Percentiles rank a stretch among this genome's conserved stretches.
These are phyloP conservation scores for Neostapfia colusana DNA, from an alignment of 176 grass and related monocot species.

Conservation along the genomic window DNA sequence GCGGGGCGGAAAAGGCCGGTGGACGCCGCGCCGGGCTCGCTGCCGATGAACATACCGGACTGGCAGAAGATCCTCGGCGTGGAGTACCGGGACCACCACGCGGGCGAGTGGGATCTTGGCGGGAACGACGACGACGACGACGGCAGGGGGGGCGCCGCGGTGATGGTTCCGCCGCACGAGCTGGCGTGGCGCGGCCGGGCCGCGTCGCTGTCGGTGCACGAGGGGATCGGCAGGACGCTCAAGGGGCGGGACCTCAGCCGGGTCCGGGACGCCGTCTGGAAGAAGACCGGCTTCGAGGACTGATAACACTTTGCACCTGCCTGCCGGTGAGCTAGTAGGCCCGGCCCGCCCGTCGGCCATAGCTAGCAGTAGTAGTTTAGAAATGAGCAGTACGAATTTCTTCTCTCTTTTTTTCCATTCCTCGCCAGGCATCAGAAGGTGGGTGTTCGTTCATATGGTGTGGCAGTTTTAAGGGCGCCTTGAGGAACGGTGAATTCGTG, in stretches of 20 bases:
- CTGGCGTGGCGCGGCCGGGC: slow-evolving; percentile 62
- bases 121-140: slow-evolving; percentile 32
- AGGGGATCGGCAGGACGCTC: slow-evolving; percentile 85
- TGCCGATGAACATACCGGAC: slow-evolving; percentile 85
- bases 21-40: slow-evolving; percentile 40
- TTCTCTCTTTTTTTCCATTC: background rate
- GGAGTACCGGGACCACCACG: slow-evolving; percentile 46
- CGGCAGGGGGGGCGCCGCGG: background rate
- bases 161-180: slow-evolving; percentile 82
- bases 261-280: slow-evolving; percentile 91
- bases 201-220: slow-evolving; percentile 77
- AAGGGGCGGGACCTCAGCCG: slow-evolving; percentile 94
- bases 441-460: slow-evolving; percentile 38
- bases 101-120: slow-evolving; percentile 38
- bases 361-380: background rate
- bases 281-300: slow-evolving; percentile 88
- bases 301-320: slow-evolving; percentile 8
- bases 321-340: background rate
- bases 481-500: slow-evolving; percentile 6
- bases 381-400: slow-evolving; percentile 1
- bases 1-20: slow-evolving; percentile 22
- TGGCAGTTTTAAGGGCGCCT: slow-evolving; percentile 44
- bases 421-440: background rate
- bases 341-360: background rate
- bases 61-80: slow-evolving; percentile 85